A percentile compares a stretch with the other conserved stretches of the same genome.
These are phyloP conservation scores for Eucommia ulmoides DNA, from an alignment of 257 asterid species.

Conservation along the genomic window DNA sequence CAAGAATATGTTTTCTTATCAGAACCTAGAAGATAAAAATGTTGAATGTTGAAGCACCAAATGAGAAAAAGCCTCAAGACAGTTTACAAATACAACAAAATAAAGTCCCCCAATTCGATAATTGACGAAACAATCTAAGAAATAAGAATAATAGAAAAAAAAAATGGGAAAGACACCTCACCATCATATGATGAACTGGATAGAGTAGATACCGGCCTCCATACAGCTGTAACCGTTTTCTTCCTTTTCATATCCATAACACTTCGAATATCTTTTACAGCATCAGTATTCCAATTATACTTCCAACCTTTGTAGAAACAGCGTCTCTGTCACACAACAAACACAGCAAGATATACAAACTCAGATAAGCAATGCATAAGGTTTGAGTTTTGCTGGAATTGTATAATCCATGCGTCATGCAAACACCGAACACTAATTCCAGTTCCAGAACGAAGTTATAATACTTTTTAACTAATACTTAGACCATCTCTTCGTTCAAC, in stretches of 20 bases:
- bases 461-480: too few species aligned
- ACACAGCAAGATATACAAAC: too few species aligned
- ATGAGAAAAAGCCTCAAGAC: neutral
- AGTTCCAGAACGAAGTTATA: neutral
- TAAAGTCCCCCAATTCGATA: neutral
- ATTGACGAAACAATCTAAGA: neutral
- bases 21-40: too few species aligned
- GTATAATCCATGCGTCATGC: neutral
- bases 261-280: constrained; percentile 15
- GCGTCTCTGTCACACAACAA: constrained; percentile 22
- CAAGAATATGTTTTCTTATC: too few species aligned
- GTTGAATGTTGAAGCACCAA: too few species aligned
- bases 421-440: neutral
- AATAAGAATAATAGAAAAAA: neutral
- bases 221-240: constrained; percentile 22
- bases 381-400: neutral
- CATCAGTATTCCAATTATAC: constrained; percentile 20
- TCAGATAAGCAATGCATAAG: too few species aligned
- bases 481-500: neutral
- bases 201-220: constrained; percentile 54
- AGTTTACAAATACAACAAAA: neutral
- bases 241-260: constrained; percentile 18
- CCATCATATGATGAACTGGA: constrained; percentile 25
- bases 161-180: constrained; percentile 5
- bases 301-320: constrained; percentile 22